Base-by-base conservation (phyloP, 306 rosid species). In the Calophaca sinica region DNA sequence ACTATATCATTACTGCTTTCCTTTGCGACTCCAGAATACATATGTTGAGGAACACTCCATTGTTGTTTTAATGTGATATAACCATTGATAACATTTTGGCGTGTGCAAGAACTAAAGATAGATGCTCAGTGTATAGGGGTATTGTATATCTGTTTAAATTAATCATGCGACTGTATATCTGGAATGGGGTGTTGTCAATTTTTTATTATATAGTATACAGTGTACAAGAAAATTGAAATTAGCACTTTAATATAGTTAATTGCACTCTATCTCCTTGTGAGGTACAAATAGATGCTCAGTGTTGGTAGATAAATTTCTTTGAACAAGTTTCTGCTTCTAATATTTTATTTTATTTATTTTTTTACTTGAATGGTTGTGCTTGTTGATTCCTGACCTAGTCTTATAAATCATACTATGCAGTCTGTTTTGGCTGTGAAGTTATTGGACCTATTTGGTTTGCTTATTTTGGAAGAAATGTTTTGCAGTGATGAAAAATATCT, bases 401-500 rank as follows among this genome's bases (percentile, higher is more conserved):
- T 82, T 8, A 29, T 53, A 53, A 44, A 52, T 49, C 28, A 7
- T 53, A 65, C 38, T 51, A 51, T 14, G 11, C 58, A 32, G 11
- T 62, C 31, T 79, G 55, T 63, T 45, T 74, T 48, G 58, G 52
- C 46, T 13, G 35, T 33, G 63, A 59, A 15, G 33, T 64, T 28
- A 65, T 32, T 75, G 60, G 61, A 20, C 80, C 41, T n/a, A 7
- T 14, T 44, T 49, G 41, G 66, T 28, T 68, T 75, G 52, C 71
- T 83, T 81, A 73, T 73, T 80, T 69, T 55, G 8, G 13, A 50
- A 50, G 67, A 62, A 8, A 48, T 73, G 61, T 72, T 78, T 81
- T 87, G 79, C 92, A 96, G 99, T 77, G 99, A 96, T 64, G 98
- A 92, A 68, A 96, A 78, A 80, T 96, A 96, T 80, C 87, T 76